Conservation (phyloP, 108 stramenopile species). For the Skeletonema menzelii region DNA sequence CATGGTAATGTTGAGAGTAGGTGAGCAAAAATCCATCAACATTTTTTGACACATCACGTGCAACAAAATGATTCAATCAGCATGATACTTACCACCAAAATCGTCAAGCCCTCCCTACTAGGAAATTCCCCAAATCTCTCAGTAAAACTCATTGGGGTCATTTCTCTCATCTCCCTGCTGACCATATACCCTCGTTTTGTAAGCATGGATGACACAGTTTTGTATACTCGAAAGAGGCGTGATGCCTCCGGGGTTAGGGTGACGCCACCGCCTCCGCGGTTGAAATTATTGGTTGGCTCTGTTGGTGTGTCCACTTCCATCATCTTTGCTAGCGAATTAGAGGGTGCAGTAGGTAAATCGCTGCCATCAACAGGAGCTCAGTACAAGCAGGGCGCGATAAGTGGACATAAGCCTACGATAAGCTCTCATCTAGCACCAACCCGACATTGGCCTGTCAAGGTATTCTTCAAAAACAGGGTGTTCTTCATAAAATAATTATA, state of each 20-base stretch:
- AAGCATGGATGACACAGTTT: constrained; percentile 89
- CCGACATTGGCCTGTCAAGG: no score
- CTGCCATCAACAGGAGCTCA: no score
- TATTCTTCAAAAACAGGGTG: no score
- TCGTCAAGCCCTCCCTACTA: constrained; percentile 77
- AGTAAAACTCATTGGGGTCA: constrained; percentile 81
- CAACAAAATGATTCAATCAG: neutral
- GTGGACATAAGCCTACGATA: no score
- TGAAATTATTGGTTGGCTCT: constrained; percentile 1
- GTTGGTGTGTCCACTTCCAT: constrained; percentile 1
- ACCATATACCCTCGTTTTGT: constrained; percentile 92
- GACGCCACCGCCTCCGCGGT: constrained; percentile 16
- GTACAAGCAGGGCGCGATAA: no score
- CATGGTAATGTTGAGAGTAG: neutral
- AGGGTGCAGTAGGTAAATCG: neutral
- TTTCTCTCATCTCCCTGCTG: constrained; percentile 78
- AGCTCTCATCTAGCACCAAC: no score
- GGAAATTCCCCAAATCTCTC: constrained; percentile 84
- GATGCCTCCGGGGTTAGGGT: constrained; percentile 76
- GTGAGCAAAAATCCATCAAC: neutral
- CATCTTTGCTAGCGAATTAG: neutral
- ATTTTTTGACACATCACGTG: neutral
- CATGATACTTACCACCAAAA: constrained; percentile 62
- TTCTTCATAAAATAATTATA: no score
- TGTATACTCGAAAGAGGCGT: constrained; percentile 91